phyloP scores from a whole-genome alignment of 495 filamentous ascomycete genomes.

The Aspergillus sclerotiicarbonarius region DNA sequence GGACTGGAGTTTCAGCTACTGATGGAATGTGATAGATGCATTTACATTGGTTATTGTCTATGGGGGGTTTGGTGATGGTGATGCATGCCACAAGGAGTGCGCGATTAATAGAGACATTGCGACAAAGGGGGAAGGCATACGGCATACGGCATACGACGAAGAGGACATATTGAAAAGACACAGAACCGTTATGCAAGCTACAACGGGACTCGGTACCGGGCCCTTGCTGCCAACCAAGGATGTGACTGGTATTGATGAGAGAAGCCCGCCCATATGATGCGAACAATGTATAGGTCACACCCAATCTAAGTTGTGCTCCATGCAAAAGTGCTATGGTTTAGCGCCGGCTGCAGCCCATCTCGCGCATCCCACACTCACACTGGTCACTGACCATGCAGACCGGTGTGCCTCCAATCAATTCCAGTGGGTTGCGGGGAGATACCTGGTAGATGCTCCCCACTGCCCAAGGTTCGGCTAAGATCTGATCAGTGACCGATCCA shows the following conservation, averaged over 20 bases:
- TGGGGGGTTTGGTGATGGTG: too few species aligned
- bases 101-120: slow-evolving; percentile 3
- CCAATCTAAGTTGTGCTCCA: slow-evolving; percentile 2
- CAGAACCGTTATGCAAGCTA: slow-evolving; percentile 18
- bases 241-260: slow-evolving; percentile 21
- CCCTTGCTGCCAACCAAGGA: background rate
- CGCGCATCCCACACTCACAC: background rate
- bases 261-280: too few species aligned
- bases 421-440: too few species aligned
- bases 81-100: background rate
- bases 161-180: slow-evolving; percentile 5
- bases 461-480: too few species aligned
- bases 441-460: too few species aligned
- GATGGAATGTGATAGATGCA: slow-evolving; percentile 15
- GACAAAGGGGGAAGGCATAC: slow-evolving; percentile 10
- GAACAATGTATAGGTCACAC: slow-evolving; percentile 15
- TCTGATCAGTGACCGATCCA: too few species aligned
- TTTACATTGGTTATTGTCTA: too few species aligned
- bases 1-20: slow-evolving; percentile 6
- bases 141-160: background rate
- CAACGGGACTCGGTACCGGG: slow-evolving; percentile 13
- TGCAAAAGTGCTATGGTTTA: background rate
- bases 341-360: background rate
- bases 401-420: too few species aligned
- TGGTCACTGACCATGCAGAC: too few species aligned